phyloP scores from a whole-genome alignment of 1,139 yeast species.

The Meyerozyma elateridarum region DNA sequence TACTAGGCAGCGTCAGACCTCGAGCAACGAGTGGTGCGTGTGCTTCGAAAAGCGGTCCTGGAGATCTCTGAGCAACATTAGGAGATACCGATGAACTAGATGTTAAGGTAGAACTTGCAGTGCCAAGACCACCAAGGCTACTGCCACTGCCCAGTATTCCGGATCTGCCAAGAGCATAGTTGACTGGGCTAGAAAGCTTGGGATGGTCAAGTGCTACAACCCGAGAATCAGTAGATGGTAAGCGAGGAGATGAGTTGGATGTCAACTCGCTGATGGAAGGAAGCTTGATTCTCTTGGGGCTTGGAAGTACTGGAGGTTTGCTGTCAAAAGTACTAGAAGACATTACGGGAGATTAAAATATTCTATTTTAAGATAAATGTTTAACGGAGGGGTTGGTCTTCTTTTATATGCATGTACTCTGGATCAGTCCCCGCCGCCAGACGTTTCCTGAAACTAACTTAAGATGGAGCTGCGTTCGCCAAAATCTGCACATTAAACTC shows the following conservation, averaged over 20 bases:
- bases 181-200: slow-evolving; percentile 14
- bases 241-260: slow-evolving; percentile 13
- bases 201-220: slow-evolving; percentile 7
- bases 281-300: slow-evolving; percentile 1
- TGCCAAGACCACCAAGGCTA: too few relatives aligned
- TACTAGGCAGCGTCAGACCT: background rate
- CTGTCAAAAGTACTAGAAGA: slow-evolving; percentile 1
- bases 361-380: too few relatives aligned
- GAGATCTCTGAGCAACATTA: too few relatives aligned
- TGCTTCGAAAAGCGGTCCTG: background rate
- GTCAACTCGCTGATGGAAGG: slow-evolving; percentile 37
- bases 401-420: slow-evolving; percentile 1
- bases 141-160: slow-evolving; percentile 8
- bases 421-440: slow-evolving; percentile 2
- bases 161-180: slow-evolving; percentile 12
- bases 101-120: too few relatives aligned
- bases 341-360: too few relatives aligned
- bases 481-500: slow-evolving; percentile 3
- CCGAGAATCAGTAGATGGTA: background rate
- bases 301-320: slow-evolving; percentile 1
- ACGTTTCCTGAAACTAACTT: slow-evolving; percentile 1
- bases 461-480: slow-evolving; percentile 2
- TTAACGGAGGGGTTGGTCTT: background rate
- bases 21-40: background rate
- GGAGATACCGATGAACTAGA: too few relatives aligned